A percentile compares a stretch with the other conserved stretches of the same genome.
These are phyloP conservation scores for Begonia peltatifolia DNA, from an alignment of 306 rosid genomes.

Conservation along the genomic window DNA sequence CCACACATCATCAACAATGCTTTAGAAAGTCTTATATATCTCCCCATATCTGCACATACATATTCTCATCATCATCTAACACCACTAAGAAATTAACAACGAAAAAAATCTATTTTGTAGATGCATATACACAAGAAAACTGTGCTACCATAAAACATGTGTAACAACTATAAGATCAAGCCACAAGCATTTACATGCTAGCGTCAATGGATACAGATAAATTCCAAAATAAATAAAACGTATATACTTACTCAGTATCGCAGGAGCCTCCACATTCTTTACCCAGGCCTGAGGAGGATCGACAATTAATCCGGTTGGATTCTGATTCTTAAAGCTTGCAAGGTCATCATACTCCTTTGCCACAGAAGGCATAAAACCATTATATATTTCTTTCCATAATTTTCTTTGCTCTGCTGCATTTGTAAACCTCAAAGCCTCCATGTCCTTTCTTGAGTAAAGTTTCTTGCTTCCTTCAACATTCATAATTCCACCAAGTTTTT, in stretches of 20 bases:
- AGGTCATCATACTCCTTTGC: constrained; percentile 45
- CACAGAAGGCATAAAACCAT: constrained; percentile 29
- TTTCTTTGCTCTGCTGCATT: constrained; percentile 33
- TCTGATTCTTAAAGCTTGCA: constrained; percentile 21
- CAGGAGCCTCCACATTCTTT: constrained; percentile 22
- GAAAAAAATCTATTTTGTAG: no score
- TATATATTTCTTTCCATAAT: constrained; percentile 43
- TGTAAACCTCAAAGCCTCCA: constrained; percentile 56
- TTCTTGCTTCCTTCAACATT: constrained; percentile 18
- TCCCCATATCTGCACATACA: no score
- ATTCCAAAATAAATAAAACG: neutral
- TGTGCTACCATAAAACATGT: neutral
- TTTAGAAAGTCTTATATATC: no score
- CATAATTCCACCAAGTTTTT: constrained; percentile 5
- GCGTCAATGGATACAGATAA: neutral
- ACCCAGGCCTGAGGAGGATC: constrained; percentile 15
- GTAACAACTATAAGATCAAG: neutral
- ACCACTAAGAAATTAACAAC: no score
- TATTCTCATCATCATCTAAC: no score
- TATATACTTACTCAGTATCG: constrained; percentile 26
- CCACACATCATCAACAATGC: no score
- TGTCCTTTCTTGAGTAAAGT: constrained; percentile 36
- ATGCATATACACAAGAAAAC: neutral
- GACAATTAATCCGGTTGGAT: constrained; percentile 11
- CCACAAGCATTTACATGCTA: no score